phyloP scores from a whole-genome alignment of 2,329 filamentous ascomycete species.

The Neonectria neomacrospora region DNA sequence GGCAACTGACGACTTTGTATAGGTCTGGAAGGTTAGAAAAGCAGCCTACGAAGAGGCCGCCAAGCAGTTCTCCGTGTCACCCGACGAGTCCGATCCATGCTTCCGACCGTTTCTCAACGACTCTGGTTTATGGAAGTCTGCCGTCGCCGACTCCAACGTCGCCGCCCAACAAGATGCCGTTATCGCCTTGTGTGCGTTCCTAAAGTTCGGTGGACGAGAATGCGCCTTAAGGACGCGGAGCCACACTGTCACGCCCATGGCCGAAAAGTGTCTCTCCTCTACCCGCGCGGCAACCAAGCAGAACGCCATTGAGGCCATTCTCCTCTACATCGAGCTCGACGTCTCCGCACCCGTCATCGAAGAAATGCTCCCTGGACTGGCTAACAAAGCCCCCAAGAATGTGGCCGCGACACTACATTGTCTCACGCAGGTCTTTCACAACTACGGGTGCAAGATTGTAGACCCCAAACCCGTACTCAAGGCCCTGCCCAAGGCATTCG shows the following conservation, averaged over 20 bases:
- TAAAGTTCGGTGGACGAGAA: constrained; percentile 88
- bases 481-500: constrained; percentile 87
- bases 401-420: constrained; percentile 77
- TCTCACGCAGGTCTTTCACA: constrained; percentile 87
- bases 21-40: constrained; percentile 92
- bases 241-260: constrained; percentile 79
- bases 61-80: constrained; percentile 85
- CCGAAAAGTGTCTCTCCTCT: constrained; percentile 90
- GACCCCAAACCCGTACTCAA: constrained; percentile 95
- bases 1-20: constrained; percentile 7
- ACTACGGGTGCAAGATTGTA: constrained; percentile 92
- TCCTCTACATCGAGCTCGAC: constrained; percentile 92
- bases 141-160: constrained; percentile 94
- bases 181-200: constrained; percentile 86
- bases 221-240: constrained; percentile 81
- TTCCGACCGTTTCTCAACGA: constrained; percentile 92
- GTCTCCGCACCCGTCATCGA: constrained; percentile 87
- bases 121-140: constrained; percentile 87
- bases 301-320: constrained; percentile 83
- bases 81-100: constrained; percentile 84
- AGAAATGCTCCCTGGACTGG: constrained; percentile 83
- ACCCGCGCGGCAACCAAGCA: constrained; percentile 90
- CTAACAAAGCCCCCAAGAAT: constrained; percentile 92
- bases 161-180: constrained; percentile 96
- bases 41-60: constrained; percentile 92